Percentiles rank a stretch among this genome's conserved stretches.
phyloP scores from a whole-genome alignment of 805 yeast genomes.

The Sugiyamaella americana region DNA sequence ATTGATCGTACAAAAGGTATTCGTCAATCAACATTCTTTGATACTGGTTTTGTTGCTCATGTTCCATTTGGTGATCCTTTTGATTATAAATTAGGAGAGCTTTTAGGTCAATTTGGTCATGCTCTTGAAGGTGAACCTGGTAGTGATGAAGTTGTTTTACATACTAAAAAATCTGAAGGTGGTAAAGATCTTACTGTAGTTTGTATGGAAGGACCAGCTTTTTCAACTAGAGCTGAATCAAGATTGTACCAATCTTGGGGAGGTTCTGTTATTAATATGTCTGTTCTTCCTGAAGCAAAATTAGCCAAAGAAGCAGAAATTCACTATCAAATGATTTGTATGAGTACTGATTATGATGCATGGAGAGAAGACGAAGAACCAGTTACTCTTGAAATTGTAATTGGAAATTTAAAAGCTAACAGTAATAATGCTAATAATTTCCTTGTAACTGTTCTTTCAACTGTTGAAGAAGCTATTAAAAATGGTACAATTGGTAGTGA shows the following conservation, averaged over 20 bases:
- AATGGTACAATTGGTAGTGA: constrained; percentile 62
- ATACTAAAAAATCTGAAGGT: constrained; percentile 54
- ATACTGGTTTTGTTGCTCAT: constrained; percentile 91
- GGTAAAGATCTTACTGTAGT: constrained; percentile 74
- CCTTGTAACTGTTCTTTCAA: constrained; percentile 62
- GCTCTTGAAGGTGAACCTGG: constrained; percentile 46
- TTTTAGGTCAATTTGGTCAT: constrained; percentile 55
- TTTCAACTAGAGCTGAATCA: constrained; percentile 95
- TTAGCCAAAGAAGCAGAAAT: constrained; percentile 97
- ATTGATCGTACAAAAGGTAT: constrained; percentile 97
- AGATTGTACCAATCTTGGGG: constrained; percentile 80
- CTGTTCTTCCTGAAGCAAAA: constrained; percentile 94
- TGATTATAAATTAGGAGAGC: constrained; percentile 61
- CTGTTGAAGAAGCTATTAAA: constrained; percentile 51
- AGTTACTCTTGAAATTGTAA: constrained; percentile 96
- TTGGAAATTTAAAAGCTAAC: constrained; percentile 83
- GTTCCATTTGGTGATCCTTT: constrained; percentile 98
- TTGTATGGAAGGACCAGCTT: constrained; percentile 99
- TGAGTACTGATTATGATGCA: constrained; percentile 98
- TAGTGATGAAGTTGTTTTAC: constrained; percentile 46
- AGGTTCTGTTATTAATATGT: constrained; percentile 94
- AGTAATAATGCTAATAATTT: constrained; percentile 76
- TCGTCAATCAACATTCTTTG: constrained; percentile 84
- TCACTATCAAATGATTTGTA: constrained; percentile 95
- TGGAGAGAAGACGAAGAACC: constrained; percentile 96